Percentiles rank a stretch among this genome's conserved stretches.
phyloP scores from a whole-genome alignment of 208 protist species.

The Jaenimonas drosophilae region DNA sequence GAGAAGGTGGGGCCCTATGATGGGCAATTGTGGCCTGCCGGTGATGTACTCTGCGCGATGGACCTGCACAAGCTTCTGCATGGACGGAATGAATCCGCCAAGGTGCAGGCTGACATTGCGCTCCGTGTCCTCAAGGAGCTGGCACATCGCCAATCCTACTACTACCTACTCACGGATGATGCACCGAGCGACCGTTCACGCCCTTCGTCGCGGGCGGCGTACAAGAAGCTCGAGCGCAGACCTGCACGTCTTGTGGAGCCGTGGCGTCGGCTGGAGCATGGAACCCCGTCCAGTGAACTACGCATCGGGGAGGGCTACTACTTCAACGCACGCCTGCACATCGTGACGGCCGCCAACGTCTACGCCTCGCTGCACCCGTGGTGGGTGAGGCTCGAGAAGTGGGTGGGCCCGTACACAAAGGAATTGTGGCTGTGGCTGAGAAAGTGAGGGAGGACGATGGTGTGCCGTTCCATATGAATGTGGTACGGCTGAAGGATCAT shows the following conservation, averaged over 20 bases:
- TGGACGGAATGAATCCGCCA: not conserved
- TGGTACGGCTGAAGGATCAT: too few relatives aligned
- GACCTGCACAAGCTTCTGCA: not conserved
- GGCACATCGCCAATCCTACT: not conserved
- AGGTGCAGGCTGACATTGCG: not conserved
- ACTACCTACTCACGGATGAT: not conserved
- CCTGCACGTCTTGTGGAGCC: not conserved
- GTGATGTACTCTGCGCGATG: not conserved
- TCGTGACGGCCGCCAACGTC: constrained; percentile 37
- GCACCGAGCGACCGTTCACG: not conserved
- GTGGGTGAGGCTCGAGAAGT: too few relatives aligned
- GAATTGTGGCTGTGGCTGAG: too few relatives aligned
- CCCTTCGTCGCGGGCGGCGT: not conserved
- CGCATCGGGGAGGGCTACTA: constrained; percentile 41
- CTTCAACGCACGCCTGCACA: constrained; percentile 59
- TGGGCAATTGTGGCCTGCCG: not conserved
- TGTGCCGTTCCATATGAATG: too few relatives aligned
- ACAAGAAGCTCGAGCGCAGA: not conserved
- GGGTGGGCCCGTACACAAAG: too few relatives aligned
- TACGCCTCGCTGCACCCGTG: too few relatives aligned
- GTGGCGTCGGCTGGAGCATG: too few relatives aligned
- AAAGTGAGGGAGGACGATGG: too few relatives aligned
- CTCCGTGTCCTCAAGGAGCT: not conserved
- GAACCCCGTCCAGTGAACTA: constrained; percentile 1
- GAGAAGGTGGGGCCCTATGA: not conserved